These are phyloP conservation scores for Malassezia pachydermatis DNA, from an alignment of 1,284 basidiomycete genomes.

Conservation along the genomic window DNA sequence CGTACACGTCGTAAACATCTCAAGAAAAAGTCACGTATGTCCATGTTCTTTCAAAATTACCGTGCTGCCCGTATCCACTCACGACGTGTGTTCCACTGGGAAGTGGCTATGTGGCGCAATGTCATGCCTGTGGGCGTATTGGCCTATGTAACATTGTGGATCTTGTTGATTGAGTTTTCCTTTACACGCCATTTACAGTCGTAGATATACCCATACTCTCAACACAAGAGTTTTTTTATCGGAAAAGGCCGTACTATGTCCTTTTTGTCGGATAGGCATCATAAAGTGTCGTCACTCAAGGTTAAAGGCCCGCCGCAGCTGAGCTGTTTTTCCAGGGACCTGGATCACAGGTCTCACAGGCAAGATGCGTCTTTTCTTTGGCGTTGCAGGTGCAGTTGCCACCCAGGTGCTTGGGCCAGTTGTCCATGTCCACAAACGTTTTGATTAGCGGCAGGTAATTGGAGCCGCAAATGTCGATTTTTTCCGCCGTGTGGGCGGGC, in stretches of 20 bases:
- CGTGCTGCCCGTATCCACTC: constrained; percentile 15
- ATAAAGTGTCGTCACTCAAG: too few species aligned
- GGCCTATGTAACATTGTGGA: constrained; percentile 40
- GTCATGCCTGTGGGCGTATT: constrained; percentile 38
- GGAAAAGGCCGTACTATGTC: not conserved
- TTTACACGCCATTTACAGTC: not conserved
- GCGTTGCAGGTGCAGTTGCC: constrained; percentile 32
- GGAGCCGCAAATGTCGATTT: constrained; percentile 39
- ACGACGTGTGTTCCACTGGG: constrained; percentile 42
- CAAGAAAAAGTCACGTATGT: constrained; percentile 4
- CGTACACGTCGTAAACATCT: not conserved
- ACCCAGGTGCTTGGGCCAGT: constrained; percentile 35
- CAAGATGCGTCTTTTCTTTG: not conserved
- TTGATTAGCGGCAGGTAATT: constrained; percentile 27
- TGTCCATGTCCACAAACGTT: constrained; percentile 27
- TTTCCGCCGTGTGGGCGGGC: constrained; percentile 35
- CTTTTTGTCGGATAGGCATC: too few species aligned
- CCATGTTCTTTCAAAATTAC: constrained; percentile 14
- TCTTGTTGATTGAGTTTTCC: constrained; percentile 21
- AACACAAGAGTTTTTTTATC: not conserved
- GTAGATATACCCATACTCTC: not conserved
- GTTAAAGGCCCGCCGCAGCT: too few species aligned
- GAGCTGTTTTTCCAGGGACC: constrained; percentile 41
- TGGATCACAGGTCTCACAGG: constrained; percentile 26
- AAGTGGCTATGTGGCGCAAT: constrained; percentile 43